Conservation (phyloP, 176 grass and related monocot species). For the Tillandsia fasciculata region DNA sequence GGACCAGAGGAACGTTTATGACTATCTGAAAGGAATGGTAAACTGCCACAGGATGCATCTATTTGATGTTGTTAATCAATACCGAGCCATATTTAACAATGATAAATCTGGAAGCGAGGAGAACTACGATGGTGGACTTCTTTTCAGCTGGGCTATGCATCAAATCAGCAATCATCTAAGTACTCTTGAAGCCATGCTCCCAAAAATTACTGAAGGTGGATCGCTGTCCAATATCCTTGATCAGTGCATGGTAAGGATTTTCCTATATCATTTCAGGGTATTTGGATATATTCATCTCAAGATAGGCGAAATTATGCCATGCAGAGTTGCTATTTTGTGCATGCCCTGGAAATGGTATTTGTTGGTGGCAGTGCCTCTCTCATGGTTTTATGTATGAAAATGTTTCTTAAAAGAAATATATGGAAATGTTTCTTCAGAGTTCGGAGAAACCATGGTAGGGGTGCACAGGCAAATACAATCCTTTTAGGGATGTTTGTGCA, state of each 20-base stretch:
- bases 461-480: no score
- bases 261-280: background rate
- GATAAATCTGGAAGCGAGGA: slow-evolving; percentile 91
- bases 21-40: slow-evolving; percentile 87
- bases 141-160: slow-evolving; percentile 96
- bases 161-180: slow-evolving; percentile 80
- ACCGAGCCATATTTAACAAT: slow-evolving; percentile 97
- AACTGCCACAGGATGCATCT: slow-evolving; percentile 71
- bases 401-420: no score
- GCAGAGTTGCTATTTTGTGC: no score
- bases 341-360: no score
- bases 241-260: slow-evolving; percentile 79
- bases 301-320: no score
- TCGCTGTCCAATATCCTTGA: slow-evolving; percentile 84
- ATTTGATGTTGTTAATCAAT: slow-evolving; percentile 98
- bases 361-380: no score
- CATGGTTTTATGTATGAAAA: no score
- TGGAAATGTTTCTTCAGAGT: no score
- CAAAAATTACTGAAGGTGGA: slow-evolving; percentile 89
- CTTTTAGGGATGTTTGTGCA: no score
- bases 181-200: slow-evolving; percentile 81
- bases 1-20: slow-evolving; percentile 85
- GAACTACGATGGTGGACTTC: slow-evolving; percentile 77
- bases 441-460: background rate
- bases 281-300: no score